Evolutionary conservation across 2,329 filamentous ascomycete species (phyloP).

Genomic region (Trichoderma atroviride): DNA sequence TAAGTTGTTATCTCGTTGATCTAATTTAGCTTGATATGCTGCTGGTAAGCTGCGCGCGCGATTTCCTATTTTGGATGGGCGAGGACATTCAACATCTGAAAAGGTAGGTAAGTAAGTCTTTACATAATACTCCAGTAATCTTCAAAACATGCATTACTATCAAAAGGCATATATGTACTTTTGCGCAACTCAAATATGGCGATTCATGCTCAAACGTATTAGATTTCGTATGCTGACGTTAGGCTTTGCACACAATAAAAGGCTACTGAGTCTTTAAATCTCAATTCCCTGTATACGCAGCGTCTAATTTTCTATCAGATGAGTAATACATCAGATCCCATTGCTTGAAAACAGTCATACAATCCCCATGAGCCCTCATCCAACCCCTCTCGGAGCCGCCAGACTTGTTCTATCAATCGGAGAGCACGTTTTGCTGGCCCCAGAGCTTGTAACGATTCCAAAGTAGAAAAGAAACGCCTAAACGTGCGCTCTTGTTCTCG

Average conservation of each 20-base stretch:
- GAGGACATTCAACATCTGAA: not conserved
- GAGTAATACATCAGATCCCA: not conserved
- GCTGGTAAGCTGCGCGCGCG: not conserved
- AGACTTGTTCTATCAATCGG: not conserved
- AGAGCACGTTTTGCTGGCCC: not conserved
- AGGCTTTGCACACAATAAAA: not conserved
- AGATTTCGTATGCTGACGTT: not conserved
- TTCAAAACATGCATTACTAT: not conserved
- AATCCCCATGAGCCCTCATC: not conserved
- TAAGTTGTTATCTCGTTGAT: not conserved
- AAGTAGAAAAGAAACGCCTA: not conserved
- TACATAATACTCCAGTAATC: not conserved
- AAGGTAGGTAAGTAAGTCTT: not conserved
- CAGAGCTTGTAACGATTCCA: constrained; percentile 11
- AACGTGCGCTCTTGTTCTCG: not conserved
- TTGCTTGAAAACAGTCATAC: not conserved
- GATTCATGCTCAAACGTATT: not conserved
- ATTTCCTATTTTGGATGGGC: not conserved
- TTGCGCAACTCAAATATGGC: no score
- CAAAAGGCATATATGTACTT: no score
- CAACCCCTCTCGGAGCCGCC: not conserved
- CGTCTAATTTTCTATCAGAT: not conserved
- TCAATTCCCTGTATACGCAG: not conserved
- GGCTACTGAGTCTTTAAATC: not conserved
- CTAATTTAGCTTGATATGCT: not conserved